These are phyloP conservation scores for Fagopyrum esculentum DNA, from an alignment of 148 eudicot genomes.

Conservation along the genomic window DNA sequence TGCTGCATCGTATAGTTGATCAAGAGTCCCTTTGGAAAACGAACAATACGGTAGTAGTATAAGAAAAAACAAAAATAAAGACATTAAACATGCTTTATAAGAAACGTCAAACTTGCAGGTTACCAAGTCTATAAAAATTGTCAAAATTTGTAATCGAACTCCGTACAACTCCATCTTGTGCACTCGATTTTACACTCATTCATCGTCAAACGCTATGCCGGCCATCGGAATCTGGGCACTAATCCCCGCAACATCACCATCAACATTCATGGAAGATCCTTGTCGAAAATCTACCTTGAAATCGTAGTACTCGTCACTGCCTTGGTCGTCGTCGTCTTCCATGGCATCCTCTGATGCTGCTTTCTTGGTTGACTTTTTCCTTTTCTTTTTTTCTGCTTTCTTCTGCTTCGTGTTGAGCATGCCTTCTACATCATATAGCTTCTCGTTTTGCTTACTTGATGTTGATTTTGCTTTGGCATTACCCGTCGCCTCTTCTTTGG, in stretches of 20 bases:
- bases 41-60: too few relatives aligned
- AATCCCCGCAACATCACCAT: constrained; percentile 34
- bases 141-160: background rate
- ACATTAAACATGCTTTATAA: background rate
- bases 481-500: constrained; percentile 39
- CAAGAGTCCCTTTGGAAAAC: too few relatives aligned
- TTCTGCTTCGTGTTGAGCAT: constrained; percentile 65
- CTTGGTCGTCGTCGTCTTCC: constrained; percentile 39
- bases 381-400: constrained; percentile 66
- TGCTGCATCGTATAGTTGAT: too few relatives aligned
- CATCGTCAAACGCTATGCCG: constrained; percentile 30
- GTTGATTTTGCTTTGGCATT: constrained; percentile 30
- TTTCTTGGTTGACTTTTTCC: constrained; percentile 46
- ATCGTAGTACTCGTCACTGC: constrained; percentile 58
- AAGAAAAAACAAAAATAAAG: background rate
- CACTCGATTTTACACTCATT: constrained; percentile 15
- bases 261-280: constrained; percentile 44
- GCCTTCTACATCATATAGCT: constrained; percentile 69
- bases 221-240: constrained; percentile 52
- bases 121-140: background rate
- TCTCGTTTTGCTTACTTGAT: constrained; percentile 62
- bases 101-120: background rate
- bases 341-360: constrained; percentile 39
- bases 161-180: too few relatives aligned
- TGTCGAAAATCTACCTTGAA: constrained; percentile 69